These are phyloP conservation scores for Fusarium praegraminearum DNA, from an alignment of 2,329 filamentous ascomycete genomes.

Conservation along the genomic window DNA sequence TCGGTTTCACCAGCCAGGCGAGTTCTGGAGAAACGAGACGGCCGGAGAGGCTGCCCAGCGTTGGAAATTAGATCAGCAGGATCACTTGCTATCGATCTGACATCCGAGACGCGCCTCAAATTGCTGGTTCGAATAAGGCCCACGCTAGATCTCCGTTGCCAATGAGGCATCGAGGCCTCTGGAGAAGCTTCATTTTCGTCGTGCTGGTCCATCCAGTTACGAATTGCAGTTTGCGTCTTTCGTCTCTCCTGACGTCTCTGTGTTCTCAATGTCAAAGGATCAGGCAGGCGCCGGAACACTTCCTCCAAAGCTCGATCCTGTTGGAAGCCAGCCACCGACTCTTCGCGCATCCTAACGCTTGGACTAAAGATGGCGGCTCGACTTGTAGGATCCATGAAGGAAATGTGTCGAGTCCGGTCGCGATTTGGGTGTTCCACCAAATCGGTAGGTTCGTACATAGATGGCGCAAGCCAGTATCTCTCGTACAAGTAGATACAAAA, in stretches of 20 bases:
- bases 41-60: conserved; percentile 55
- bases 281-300: conserved; percentile 83
- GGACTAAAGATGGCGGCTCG: conserved; percentile 79
- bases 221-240: conserved; percentile 84
- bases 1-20: conserved; percentile 53
- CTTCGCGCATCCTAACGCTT: conserved; percentile 78
- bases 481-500: conserved; percentile 92
- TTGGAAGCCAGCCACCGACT: conserved; percentile 87
- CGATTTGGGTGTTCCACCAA: conserved; percentile 78
- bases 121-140: conserved; percentile 62
- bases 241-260: conserved; percentile 72
- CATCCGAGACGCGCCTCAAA: conserved; percentile 65
- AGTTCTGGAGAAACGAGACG: conserved; percentile 53
- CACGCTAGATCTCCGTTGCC: conserved; percentile 66
- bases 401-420: conserved; percentile 62
- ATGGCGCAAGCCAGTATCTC: conserved; percentile 78
- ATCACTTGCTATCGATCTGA: conserved; percentile 71
- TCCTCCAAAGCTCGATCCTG: conserved; percentile 93
- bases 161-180: conserved; percentile 60
- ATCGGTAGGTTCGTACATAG: conserved; percentile 85
- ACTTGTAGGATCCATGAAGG: conserved; percentile 68
- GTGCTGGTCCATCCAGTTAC: conserved; percentile 88
- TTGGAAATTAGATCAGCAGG: conserved; percentile 72
- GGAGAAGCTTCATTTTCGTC: conserved; percentile 63
- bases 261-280: conserved; percentile 70